Conservation (phyloP, 305 asterid species). For the Stenogyne calaminthoides region DNA sequence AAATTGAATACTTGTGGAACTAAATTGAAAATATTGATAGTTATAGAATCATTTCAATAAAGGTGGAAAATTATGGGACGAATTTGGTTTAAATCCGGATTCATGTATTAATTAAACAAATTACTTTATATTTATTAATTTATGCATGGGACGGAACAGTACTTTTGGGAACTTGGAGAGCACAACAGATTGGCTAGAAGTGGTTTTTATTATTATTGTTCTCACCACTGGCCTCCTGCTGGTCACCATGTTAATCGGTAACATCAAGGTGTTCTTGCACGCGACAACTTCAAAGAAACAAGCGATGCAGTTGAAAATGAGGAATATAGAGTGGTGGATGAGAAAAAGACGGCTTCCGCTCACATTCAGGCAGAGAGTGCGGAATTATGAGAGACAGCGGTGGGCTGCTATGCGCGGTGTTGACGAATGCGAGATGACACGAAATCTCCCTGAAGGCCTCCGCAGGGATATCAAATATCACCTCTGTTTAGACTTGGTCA, state of each 20-base stretch:
- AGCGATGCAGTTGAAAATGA: constrained; percentile 93
- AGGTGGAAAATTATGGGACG: too few relatives aligned
- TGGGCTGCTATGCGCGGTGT: constrained; percentile 99
- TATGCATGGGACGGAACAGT: too few relatives aligned
- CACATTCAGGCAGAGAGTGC: constrained; percentile 67
- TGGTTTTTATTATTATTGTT: constrained; percentile 86
- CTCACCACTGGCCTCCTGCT: constrained; percentile 86
- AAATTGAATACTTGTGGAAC: too few relatives aligned
- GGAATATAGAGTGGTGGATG: constrained; percentile 99
- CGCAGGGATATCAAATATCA: constrained; percentile 92
- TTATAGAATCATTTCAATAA: too few relatives aligned
- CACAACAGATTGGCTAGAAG: constrained; percentile 96
- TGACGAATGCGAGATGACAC: constrained; percentile 84
- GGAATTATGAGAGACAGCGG: constrained; percentile 84
- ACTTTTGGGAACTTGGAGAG: constrained; percentile 97
- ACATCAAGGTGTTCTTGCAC: constrained; percentile 96
- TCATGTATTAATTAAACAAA: too few relatives aligned
- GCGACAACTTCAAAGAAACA: constrained; percentile 98
- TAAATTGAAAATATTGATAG: too few relatives aligned
- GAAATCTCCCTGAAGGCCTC: constrained; percentile 90
- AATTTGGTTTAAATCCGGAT: too few relatives aligned
- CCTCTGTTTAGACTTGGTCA: constrained; percentile 86
- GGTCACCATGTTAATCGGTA: constrained; percentile 96
- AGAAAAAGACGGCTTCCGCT: constrained; percentile 74
- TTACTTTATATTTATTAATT: too few relatives aligned